Evolutionary conservation across 2,329 filamentous ascomycete genomes (phyloP), one percentile per base, ranked within the genome.

Genomic region (Phialocephala sp.): DNA sequence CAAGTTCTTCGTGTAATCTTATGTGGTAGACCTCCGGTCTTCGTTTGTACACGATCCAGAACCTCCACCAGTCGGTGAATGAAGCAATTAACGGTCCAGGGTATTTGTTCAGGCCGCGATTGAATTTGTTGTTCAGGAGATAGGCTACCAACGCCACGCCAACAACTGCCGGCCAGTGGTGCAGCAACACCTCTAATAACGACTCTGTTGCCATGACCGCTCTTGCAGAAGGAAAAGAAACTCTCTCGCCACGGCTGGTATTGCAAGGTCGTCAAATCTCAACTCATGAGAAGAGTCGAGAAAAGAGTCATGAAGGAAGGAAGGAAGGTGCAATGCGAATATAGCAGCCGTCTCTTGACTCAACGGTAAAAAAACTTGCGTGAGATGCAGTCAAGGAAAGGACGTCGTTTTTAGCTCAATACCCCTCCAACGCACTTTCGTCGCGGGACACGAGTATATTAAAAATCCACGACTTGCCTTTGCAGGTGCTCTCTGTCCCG

Each of bases 21-120:
- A 89, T 83, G 66, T 91, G 88, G 0, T 89, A 92, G 68, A 85
- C 78, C 65, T 95, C 89, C 3, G 91, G 85, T 45, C 86, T 82
- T 59, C 86, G 83, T 9, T 84, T 82, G 64, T 83, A 87, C 1
- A 91, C 90, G 71, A 93, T 89, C 73, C 84, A 83, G 68, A 93
- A 86, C 22, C 91, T 83, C 91, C 91, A 94, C 83, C 87, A 88
- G 74, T 94, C 86, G 14, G 89, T 91, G 62, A 86, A 81, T 4
- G 79, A 88, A 22, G 91, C 92, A 50, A 92, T 73, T 63, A 88
- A 81, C 0, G 89, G 91, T 0, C 91, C 92, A 0, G 92, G 91
- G 71, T 92, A 92, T 73, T 84, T 87, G 77, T 89, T 86, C 65
- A 93, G 78, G 6, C 89, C 89, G 72, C 82, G 79, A 59, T 83